Percentiles rank a stretch among this genome's conserved stretches.
Evolutionary conservation across 306 rosid species (phyloP).

Genomic region (Gastrolobium villosum): DNA sequence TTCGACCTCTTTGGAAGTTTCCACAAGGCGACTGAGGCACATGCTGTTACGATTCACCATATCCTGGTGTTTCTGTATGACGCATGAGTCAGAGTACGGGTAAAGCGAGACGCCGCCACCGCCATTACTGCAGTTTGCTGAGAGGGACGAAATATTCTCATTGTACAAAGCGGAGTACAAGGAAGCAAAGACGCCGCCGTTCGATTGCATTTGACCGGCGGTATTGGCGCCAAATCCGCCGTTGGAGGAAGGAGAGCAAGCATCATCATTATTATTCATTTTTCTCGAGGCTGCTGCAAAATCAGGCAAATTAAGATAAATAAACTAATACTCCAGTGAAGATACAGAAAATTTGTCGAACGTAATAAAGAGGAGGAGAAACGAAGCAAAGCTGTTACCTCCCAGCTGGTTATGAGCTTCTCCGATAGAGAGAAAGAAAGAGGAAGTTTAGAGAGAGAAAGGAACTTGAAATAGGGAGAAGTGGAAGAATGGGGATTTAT

Average conservation of each 20-base stretch:
- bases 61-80: conserved; percentile 84
- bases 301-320: background rate
- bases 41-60: conserved; percentile 88
- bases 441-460: conserved; percentile 48
- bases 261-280: conserved; percentile 66
- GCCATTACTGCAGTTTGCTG: conserved; percentile 39
- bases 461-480: conserved; percentile 41
- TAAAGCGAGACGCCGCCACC: conserved; percentile 44
- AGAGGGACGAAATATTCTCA: conserved; percentile 51
- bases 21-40: conserved; percentile 78
- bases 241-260: conserved; percentile 52
- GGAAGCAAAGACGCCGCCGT: conserved; percentile 47
- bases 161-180: conserved; percentile 61
- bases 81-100: conserved; percentile 56
- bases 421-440: conserved; percentile 7
- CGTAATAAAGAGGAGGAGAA: background rate
- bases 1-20: conserved; percentile 71
- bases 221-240: conserved; percentile 51
- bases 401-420: conserved; percentile 35
- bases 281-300: conserved; percentile 37
- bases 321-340: background rate
- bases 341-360: background rate
- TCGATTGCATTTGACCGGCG: conserved; percentile 50
- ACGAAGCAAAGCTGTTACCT: conserved; percentile 41
- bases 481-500: conserved; percentile 42